Base-by-base conservation (phyloP, 305 asterid species). In the Solanum hybrid region DNA sequence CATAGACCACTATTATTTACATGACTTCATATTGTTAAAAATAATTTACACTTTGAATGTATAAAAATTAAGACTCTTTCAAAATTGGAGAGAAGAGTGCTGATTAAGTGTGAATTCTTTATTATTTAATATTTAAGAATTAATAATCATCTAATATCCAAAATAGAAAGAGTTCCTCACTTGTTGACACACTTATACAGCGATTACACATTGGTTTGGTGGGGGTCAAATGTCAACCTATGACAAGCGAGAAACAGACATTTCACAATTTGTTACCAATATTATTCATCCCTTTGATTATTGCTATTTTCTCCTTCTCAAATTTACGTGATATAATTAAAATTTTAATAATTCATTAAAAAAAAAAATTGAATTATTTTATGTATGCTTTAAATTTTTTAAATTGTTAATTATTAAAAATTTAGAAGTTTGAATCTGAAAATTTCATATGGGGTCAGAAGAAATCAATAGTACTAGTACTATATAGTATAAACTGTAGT, bases 191-290 rank as follows among this genome's bases (percentile, higher is more conserved):
- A 91, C 91, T 16, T 37, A 29, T 91, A 91, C 89, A 24, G 33
- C 76, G 88, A 89, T 86, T 83, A 86, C 88, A 91, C 37, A 90
- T 76, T 89, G 93, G 91, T 93, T 76, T 90, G 94, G 91, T 95
- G 94, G 93, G 69, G 92, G 87, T 93, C 95, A 80, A 91, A 87
- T 93, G 97, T 94, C 98, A 95, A 95, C 96, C 94, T 40, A 71
- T 31, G 90, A 89, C 40, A 90, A 90, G 89, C 76, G 86, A 86
- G 92, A 90, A 57, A 87, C 9, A 69, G 90, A 88, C 88, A 74
- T 24, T 36, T 83, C 37, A 90, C 92, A 89, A 88, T 94, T 93
- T 90, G 79, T 87, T 42, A 2, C 22, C 7, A 9, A 42, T 91
- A 90, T 91, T 88, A 92, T 93, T 93, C 92, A 61, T 88, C 77